Base-by-base conservation (phyloP, 352 stramenopile genomes). In the Phytophthora macrochlamydospora region DNA sequence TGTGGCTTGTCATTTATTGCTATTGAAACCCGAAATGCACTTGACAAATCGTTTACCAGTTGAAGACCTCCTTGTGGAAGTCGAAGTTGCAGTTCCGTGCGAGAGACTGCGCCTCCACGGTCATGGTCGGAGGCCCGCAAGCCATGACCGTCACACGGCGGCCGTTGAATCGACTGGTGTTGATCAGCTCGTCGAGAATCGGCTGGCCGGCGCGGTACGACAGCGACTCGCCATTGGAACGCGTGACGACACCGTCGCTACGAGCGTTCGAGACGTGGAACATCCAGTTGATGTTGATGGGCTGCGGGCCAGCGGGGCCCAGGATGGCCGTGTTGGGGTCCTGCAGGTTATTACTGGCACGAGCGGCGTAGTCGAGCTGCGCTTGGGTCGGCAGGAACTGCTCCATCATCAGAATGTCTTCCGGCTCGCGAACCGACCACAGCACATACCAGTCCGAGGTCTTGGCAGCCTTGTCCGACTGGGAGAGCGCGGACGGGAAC, bases 31-130 rank as follows among this genome's bases (percentile, higher is more conserved):
- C 33, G 12, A 54, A 59, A 53, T 51, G 45, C 28, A 24, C 18
- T 24, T 24, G 43, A 7, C 51, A 56, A 56, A 14, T 56, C 8
- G 51, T 13, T 79, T 85, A 95, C 80, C 85, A 93, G 58, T 81
- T 78, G 60, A 95, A 95, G 37, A 92, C 75, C 59, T 95, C 87
- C 59, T 92, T 93, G 69, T 95, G 87, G 65, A 95, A 93, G 54
- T 90, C 81, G 59, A 91, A 93, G 53, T 74, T 73, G 51, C 82
- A 88, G 51, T 67, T 71, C 35, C 82, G 78, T n/a, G 87, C 83
- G 2, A 92, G 70, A 14, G 67, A 35, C 61, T 95, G 87, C 1
- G 85, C 85, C 52, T 90, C 83, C 11, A 82, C 76, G 6, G 76
- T 82, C 78, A 95, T 88, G 33, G 83, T 89, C 4, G 83, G 83